Conservation (phyloP, 2,329 filamentous ascomycete genomes). For the Chaetomium globosum region DNA sequence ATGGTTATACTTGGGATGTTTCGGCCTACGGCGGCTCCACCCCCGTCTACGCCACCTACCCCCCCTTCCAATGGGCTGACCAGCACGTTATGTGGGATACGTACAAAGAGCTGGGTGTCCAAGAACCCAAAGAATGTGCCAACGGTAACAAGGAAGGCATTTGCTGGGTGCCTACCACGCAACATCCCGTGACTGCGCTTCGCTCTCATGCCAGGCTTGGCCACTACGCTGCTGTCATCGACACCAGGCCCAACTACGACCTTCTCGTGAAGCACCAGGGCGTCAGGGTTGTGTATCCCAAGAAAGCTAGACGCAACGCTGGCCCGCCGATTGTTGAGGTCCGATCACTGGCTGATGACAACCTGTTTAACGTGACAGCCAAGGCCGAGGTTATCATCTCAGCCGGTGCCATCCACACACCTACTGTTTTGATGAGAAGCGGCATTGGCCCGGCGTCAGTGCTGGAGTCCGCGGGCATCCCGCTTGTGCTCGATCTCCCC, state of each 20-base stretch:
- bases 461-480: slow-evolving; percentile 48
- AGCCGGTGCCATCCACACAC: slow-evolving; percentile 47
- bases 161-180: slow-evolving; percentile 40
- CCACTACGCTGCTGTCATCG: slow-evolving; percentile 39
- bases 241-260: slow-evolving; percentile 29
- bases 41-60: slow-evolving; percentile 41
- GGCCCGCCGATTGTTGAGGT: slow-evolving; percentile 28
- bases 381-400: slow-evolving; percentile 47
- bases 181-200: slow-evolving; percentile 37
- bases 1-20: slow-evolving; percentile 31
- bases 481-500: slow-evolving; percentile 57
- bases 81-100: slow-evolving; percentile 32
- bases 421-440: slow-evolving; percentile 47
- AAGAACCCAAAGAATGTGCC: slow-evolving; percentile 35
- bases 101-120: slow-evolving; percentile 37
- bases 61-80: slow-evolving; percentile 41
- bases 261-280: slow-evolving; percentile 39
- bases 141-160: slow-evolving; percentile 41
- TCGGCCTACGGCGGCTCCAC: slow-evolving; percentile 39
- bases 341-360: slow-evolving; percentile 31
- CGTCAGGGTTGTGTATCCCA: slow-evolving; percentile 29
- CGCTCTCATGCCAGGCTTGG: slow-evolving; percentile 40
- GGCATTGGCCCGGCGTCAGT: slow-evolving; percentile 45
- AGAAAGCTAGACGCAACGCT: background rate
- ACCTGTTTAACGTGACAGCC: slow-evolving; percentile 26